Conservation (phyloP, 148 eudicot genomes). For the Nyssa sinensis region DNA sequence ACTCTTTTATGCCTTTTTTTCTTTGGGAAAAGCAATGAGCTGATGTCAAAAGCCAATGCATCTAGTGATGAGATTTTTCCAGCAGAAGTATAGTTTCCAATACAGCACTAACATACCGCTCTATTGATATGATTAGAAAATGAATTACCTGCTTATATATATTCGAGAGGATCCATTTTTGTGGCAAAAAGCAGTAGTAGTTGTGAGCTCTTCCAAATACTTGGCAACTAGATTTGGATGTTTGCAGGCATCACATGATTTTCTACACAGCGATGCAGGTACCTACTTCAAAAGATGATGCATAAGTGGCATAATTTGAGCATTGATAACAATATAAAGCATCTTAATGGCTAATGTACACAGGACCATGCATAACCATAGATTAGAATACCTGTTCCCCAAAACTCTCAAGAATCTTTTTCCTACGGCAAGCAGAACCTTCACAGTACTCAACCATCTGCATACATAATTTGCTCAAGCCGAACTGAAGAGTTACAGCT, state of each 20-base stretch:
- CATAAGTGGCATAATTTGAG: neutral
- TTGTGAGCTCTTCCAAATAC: conserved; percentile 60
- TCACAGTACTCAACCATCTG: conserved; percentile 92
- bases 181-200: conserved; percentile 36
- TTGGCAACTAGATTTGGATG: conserved; percentile 67
- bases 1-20: no score
- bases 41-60: no score
- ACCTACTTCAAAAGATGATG: conserved; percentile 40
- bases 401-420: conserved; percentile 76
- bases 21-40: no score
- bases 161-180: conserved; percentile 49
- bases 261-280: conserved; percentile 57
- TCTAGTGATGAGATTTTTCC: neutral
- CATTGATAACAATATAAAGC: neutral
- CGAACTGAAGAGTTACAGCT: neutral
- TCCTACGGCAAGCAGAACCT: conserved; percentile 75
- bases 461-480: conserved; percentile 14
- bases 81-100: neutral
- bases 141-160: conserved; percentile 59
- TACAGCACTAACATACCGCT: conserved; percentile 1
- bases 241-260: conserved; percentile 87
- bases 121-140: neutral
- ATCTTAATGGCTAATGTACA: neutral
- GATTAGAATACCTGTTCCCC: conserved; percentile 70
- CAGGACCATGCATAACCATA: conserved; percentile 1